Base-by-base conservation (phyloP, 192 early-diverging fungal genomes). In the Lunasporangiospora selenospora region DNA sequence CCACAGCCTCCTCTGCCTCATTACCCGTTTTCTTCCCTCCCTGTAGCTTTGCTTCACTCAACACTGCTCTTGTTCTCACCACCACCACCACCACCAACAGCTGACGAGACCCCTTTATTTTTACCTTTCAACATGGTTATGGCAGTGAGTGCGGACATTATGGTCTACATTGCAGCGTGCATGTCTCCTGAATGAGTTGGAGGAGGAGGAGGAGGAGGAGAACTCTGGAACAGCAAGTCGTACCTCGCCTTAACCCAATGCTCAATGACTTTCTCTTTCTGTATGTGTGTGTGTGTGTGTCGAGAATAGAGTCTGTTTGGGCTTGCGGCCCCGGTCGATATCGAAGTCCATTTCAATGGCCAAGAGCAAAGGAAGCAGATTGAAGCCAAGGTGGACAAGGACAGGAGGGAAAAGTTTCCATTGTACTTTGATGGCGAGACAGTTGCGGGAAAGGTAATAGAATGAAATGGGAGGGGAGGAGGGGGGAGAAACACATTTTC, bases 351-450 rank as follows among this genome's bases (percentile, higher is more conserved):
- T 32, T 88, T 96, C 52, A 75, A 85, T 56, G 91, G 85, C 50
- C 95, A 98, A 76, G 91, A 97, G 52, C 65, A 92, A 65, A 86
- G 97, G 61, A 95, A 97, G 69, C 83, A 89, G 73, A 88, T 99
- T 16, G 97, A 99, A 55, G 94, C 93, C 59, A 92, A 95, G 59
- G 88, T 93, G 19, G 91, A 94, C 58, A 96, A 95, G 80, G 95
- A 98, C 66, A 85, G 89, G 50, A 92, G 93, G 58, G 88, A 94
- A 46, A 93, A 90, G 62, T 91, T 92, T 53, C 98, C 98, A 27
- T 83, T 98, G 6, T 99, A 95, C 73, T 91, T 96, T 77, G 98
- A 99, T 70, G 96, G 96, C 13, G 98, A 99, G 71, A 83, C 89
- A 8, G 91, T 99, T 31, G 75, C 85, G 13, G 98, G 98, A 59